phyloP scores from a whole-genome alignment of 495 filamentous ascomycete species.

The Penicillium antarcticum region DNA sequence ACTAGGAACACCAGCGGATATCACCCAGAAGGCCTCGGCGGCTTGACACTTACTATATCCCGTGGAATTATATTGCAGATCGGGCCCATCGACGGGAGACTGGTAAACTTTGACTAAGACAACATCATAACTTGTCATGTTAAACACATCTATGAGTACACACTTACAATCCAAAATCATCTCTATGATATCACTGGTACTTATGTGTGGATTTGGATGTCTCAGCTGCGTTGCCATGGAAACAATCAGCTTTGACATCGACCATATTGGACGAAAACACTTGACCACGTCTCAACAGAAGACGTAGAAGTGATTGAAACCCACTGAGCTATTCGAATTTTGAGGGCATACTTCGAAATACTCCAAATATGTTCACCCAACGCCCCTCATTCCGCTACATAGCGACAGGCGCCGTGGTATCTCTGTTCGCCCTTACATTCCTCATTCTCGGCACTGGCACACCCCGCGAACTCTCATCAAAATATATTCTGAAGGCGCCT shows the following conservation, averaged over 20 bases:
- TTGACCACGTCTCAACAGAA: not conserved
- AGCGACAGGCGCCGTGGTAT: constrained; percentile 26
- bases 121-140: not conserved
- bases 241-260: constrained; percentile 16
- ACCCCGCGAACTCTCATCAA: constrained; percentile 15
- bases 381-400: constrained; percentile 32
- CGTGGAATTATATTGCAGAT: too few relatives aligned
- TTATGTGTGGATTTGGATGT: too few relatives aligned
- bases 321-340: not conserved
- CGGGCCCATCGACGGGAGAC: too few relatives aligned
- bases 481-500: constrained; percentile 23
- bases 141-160: not conserved
- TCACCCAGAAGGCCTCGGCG: too few relatives aligned
- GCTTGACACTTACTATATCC: too few relatives aligned
- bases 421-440: constrained; percentile 30
- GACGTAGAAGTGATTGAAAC: not conserved
- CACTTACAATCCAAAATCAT: too few relatives aligned
- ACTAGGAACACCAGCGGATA: too few relatives aligned
- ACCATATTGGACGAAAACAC: not conserved
- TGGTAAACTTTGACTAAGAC: too few relatives aligned
- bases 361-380: constrained; percentile 21
- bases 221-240: constrained; percentile 13
- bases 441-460: constrained; percentile 17
- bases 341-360: not conserved
- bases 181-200: too few relatives aligned